Evolutionary conservation across 1,284 basidiomycete genomes (phyloP).

Genomic region (Ceratobasidium papillatum): DNA sequence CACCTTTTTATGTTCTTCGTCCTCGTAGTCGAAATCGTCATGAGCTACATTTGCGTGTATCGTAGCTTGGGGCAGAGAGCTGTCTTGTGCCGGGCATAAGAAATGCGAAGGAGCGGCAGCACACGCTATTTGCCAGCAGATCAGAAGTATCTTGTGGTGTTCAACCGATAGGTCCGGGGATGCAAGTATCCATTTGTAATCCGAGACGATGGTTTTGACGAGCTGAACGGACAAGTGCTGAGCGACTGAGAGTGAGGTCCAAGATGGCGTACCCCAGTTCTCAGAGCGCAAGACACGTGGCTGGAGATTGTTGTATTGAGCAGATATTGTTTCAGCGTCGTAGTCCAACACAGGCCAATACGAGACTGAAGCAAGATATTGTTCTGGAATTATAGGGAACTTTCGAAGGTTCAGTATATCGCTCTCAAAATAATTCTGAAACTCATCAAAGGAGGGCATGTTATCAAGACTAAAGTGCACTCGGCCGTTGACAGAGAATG

Average conservation of each 20-base stretch:
- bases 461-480: slow-evolving; percentile 23
- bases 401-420: background rate
- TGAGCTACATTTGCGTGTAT: background rate
- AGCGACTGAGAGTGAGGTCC: background rate
- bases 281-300: background rate
- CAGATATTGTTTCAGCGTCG: background rate
- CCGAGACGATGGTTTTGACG: background rate
- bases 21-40: background rate
- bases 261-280: background rate
- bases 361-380: background rate
- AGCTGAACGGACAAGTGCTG: slow-evolving; percentile 6
- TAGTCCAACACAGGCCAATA: background rate
- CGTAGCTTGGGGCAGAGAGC: background rate
- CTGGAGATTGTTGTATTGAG: background rate
- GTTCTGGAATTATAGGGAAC: background rate
- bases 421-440: background rate
- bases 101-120: slow-evolving; percentile 5
- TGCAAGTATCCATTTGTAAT: too few species aligned
- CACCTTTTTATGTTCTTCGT: background rate
- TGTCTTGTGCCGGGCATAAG: background rate
- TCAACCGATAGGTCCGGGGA: background rate
- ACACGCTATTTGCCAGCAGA: background rate
- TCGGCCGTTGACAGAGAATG: slow-evolving; percentile 27
- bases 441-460: slow-evolving; percentile 2
- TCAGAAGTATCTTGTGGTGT: background rate